Conservation (phyloP, 1,284 basidiomycete species). For the Ustilago crameri region DNA sequence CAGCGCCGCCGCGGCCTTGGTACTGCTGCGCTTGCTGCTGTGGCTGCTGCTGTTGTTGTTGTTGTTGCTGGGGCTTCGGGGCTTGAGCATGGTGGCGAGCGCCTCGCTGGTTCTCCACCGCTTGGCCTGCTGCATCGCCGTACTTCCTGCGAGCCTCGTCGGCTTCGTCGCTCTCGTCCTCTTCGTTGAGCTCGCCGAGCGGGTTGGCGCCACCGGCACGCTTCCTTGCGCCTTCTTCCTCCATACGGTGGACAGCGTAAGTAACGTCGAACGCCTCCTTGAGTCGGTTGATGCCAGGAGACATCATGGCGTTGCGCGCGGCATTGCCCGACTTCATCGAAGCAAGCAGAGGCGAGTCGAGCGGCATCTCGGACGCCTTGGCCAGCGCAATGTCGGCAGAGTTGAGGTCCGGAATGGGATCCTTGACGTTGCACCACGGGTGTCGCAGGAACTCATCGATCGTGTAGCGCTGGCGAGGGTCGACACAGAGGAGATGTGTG, state of each 20-base stretch:
- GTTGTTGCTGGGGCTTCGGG: constrained; percentile 44
- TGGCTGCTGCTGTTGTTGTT: constrained; percentile 32
- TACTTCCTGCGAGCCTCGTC: constrained; percentile 61
- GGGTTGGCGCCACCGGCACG: constrained; percentile 70
- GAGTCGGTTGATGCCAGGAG: constrained; percentile 82
- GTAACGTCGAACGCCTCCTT: constrained; percentile 99
- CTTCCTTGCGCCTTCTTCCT: constrained; percentile 87
- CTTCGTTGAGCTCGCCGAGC: constrained; percentile 88
- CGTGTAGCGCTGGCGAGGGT: constrained; percentile 92
- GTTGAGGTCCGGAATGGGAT: constrained; percentile 61
- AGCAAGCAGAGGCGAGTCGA: constrained; percentile 91
- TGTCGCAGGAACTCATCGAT: constrained; percentile 98
- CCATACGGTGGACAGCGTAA: constrained; percentile 98
- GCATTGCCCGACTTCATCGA: constrained; percentile 73
- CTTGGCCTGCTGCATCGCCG: constrained; percentile 66
- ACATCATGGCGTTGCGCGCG: constrained; percentile 76
- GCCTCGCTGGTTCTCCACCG: constrained; percentile 58
- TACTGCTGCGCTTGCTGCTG: constrained; percentile 52
- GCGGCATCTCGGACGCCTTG: constrained; percentile 71
- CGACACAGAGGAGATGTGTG: constrained; percentile 91
- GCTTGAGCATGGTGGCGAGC: constrained; percentile 35
- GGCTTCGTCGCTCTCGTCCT: constrained; percentile 74
- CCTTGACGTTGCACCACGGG: constrained; percentile 83
- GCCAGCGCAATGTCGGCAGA: constrained; percentile 63
- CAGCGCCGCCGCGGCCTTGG: constrained; percentile 61